phyloP scores from a whole-genome alignment of 2,329 filamentous ascomycete species.

The Penicillium sp. region DNA sequence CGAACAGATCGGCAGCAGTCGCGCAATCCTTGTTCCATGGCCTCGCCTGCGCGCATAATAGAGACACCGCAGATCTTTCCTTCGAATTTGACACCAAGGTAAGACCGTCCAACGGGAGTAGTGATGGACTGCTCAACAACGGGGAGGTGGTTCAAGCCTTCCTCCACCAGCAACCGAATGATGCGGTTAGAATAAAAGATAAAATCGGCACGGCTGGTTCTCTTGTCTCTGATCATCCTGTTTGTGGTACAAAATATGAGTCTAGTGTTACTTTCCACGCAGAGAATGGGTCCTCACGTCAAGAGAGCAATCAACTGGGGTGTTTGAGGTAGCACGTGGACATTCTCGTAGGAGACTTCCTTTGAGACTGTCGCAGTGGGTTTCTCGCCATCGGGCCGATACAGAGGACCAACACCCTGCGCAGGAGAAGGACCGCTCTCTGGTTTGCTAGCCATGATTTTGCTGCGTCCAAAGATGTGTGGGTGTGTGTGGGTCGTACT shows the following conservation, averaged over 20 bases:
- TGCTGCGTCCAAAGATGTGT: background rate
- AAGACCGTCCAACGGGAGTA: constrained; percentile 84
- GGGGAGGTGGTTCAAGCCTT: constrained; percentile 93
- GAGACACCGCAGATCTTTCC: constrained; percentile 98
- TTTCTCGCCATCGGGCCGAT: constrained; percentile 73
- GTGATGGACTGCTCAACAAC: constrained; percentile 85
- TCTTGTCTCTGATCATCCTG: constrained; percentile 92
- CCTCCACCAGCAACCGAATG: constrained; percentile 92
- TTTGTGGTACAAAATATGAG: constrained; percentile 15
- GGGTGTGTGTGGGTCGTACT: background rate
- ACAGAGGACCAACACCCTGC: constrained; percentile 75
- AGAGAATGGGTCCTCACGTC: constrained; percentile 66
- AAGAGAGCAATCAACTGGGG: constrained; percentile 95
- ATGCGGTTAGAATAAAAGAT: constrained; percentile 99
- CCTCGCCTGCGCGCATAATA: constrained; percentile 97
- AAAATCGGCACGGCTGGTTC: constrained; percentile 89
- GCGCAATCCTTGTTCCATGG: constrained; percentile 94
- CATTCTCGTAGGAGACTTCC: constrained; percentile 76
- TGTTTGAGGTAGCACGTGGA: constrained; percentile 86
- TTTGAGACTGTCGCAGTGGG: constrained; percentile 87
- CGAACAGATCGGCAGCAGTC: constrained; percentile 97
- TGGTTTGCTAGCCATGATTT: constrained; percentile 29
- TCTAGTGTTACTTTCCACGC: constrained; percentile 3
- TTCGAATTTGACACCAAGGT: constrained; percentile 90
- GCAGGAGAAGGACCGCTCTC: constrained; percentile 49